Evolutionary conservation across 495 filamentous ascomycete species (phyloP).

Genomic region (Penicillium salamii): DNA sequence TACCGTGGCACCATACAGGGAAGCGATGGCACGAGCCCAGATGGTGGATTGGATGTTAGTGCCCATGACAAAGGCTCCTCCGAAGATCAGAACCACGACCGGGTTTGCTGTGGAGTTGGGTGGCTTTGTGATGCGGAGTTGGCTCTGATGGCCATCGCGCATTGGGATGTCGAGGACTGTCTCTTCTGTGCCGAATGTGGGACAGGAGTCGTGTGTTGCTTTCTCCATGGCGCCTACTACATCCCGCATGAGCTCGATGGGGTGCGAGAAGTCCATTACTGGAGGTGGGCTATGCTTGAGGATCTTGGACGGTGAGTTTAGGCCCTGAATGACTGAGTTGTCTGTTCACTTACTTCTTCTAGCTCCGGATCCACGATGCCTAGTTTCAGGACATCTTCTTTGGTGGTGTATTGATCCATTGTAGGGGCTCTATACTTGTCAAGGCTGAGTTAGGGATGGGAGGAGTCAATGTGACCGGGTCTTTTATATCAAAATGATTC

Average conservation of each 20-base stretch:
- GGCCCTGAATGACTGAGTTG: neutral
- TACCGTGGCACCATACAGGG: slow-evolving; percentile 29
- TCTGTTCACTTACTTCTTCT: slow-evolving; percentile 19
- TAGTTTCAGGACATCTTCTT: slow-evolving; percentile 29
- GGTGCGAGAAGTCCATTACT: slow-evolving; percentile 4
- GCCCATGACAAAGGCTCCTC: slow-evolving; percentile 44
- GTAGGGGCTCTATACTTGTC: neutral
- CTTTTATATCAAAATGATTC: no score
- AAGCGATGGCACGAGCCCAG: slow-evolving; percentile 28
- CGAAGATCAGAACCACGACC: slow-evolving; percentile 41
- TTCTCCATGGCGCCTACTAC: slow-evolving; percentile 6
- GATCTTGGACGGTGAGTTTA: slow-evolving; percentile 12
- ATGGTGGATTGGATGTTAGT: slow-evolving; percentile 24
- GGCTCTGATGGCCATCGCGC: slow-evolving; percentile 38
- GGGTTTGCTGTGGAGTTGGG: slow-evolving; percentile 26
- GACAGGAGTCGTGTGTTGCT: slow-evolving; percentile 3
- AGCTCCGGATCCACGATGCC: slow-evolving; percentile 34
- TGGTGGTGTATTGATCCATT: slow-evolving; percentile 17
- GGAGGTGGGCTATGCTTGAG: slow-evolving; percentile 24
- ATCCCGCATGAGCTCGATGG: neutral
- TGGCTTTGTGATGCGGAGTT: slow-evolving; percentile 35
- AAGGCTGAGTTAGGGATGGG: no score
- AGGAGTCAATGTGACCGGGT: no score
- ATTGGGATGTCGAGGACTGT: slow-evolving; percentile 35
- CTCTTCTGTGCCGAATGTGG: slow-evolving; percentile 18